phyloP scores from a whole-genome alignment of 306 rosid species.

The Cyclanthera cordifolia region DNA sequence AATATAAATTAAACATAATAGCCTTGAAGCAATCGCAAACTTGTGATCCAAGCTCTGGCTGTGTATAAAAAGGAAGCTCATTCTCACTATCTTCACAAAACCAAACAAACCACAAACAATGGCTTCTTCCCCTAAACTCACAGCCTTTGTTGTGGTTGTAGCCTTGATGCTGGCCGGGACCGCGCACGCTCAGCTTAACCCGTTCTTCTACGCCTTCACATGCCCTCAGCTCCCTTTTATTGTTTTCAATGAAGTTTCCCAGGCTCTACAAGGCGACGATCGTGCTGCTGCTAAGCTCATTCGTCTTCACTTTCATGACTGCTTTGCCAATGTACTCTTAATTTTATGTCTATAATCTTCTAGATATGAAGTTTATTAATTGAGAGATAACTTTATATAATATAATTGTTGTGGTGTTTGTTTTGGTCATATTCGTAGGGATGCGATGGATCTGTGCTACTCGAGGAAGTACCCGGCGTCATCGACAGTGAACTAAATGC shows the following conservation, averaged over 20 bases:
- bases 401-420: not conserved
- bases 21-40: not conserved
- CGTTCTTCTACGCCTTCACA: not conserved
- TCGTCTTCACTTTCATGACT: slow-evolving; percentile 10
- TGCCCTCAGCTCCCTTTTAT: slow-evolving; percentile 10
- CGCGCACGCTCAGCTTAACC: not conserved
- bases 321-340: slow-evolving; percentile 5
- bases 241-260: not conserved
- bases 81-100: not conserved
- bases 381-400: not conserved
- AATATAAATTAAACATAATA: not conserved
- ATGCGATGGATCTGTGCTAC: slow-evolving; percentile 59
- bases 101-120: not conserved
- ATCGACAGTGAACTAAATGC: slow-evolving; percentile 64
- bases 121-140: not conserved
- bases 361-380: not conserved
- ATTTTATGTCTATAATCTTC: too few species aligned
- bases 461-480: slow-evolving; percentile 34
- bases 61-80: not conserved
- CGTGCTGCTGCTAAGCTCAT: slow-evolving; percentile 9
- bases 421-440: slow-evolving; percentile 28
- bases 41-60: not conserved
- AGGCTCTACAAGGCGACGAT: not conserved
- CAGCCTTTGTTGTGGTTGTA: not conserved
- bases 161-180: not conserved